phyloP scores from a whole-genome alignment of 148 eudicot species.

The Rhododendron mucronatum region DNA sequence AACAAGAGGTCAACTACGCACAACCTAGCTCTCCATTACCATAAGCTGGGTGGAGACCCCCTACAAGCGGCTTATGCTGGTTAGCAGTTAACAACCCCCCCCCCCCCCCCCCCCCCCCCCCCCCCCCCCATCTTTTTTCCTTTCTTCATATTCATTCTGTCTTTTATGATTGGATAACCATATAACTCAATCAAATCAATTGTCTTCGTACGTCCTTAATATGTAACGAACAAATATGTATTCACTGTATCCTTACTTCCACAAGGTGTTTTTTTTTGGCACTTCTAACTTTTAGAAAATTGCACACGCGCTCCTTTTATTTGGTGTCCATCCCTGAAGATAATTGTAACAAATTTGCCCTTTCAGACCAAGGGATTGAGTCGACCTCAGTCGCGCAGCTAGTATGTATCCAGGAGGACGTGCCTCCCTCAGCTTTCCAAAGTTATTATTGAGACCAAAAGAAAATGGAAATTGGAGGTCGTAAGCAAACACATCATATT shows the following conservation, averaged over 20 bases:
- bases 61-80: constrained; percentile 30
- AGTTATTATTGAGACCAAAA: too few species aligned
- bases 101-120: too few species aligned
- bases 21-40: constrained; percentile 14
- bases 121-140: neutral
- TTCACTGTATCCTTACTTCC: too few species aligned
- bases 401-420: neutral
- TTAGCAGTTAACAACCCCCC: neutral
- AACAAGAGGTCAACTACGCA: constrained; percentile 11
- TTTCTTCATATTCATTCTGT: neutral
- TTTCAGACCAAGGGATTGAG: neutral
- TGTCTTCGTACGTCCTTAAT: neutral
- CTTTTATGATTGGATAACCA: neutral
- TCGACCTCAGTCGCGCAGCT: neutral
- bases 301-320: too few species aligned
- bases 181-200: neutral
- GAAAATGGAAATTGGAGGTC: too few species aligned
- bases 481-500: too few species aligned
- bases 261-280: too few species aligned
- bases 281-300: too few species aligned
- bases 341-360: neutral
- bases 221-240: neutral
- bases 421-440: too few species aligned
- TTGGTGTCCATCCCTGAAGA: neutral
- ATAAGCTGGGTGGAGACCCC: constrained; percentile 13